Conservation (phyloP, 2,329 filamentous ascomycete genomes). For the Bimuria novae-zelandiae region DNA sequence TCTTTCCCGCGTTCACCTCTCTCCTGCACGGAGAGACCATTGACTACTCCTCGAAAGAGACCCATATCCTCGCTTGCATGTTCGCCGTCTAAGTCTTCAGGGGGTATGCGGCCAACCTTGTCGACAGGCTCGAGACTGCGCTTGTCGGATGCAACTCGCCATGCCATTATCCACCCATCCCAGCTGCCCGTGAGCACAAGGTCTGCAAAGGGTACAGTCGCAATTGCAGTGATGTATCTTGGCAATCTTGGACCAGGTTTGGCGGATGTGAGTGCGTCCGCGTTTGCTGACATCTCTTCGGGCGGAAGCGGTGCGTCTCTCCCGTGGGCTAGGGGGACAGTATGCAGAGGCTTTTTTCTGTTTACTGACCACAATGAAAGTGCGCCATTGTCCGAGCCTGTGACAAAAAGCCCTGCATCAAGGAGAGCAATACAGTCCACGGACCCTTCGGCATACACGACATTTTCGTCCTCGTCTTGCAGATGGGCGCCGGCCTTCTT, state of each 20-base stretch:
- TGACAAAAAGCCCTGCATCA: constrained; percentile 87
- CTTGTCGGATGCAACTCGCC: constrained; percentile 77
- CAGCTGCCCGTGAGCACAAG: constrained; percentile 90
- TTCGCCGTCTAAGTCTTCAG: constrained; percentile 19
- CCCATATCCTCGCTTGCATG: constrained; percentile 24
- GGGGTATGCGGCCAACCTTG: constrained; percentile 57
- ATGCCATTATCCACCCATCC: constrained; percentile 86
- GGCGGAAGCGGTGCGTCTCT: constrained; percentile 72
- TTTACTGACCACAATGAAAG: constrained; percentile 85
- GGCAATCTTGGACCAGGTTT: constrained; percentile 63
- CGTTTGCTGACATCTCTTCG: constrained; percentile 69
- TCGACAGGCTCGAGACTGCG: constrained; percentile 74
- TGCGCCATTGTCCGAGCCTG: constrained; percentile 87
- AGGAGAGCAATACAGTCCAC: constrained; percentile 92
- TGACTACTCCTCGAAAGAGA: constrained; percentile 75
- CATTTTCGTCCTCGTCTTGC: constrained; percentile 49
- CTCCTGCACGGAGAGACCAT: constrained; percentile 87
- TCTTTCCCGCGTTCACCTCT: constrained; percentile 73
- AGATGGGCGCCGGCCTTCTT: constrained; percentile 58
- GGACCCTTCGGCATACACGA: constrained; percentile 71
- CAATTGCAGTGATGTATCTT: constrained; percentile 87
- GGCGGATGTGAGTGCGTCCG: constrained; percentile 59
- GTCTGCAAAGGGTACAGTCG: constrained; percentile 87
- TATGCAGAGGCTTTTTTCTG: constrained; percentile 93
- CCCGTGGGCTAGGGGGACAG: constrained; percentile 80